Base-by-base conservation (phyloP, 768 basidiomycete genomes). In the Ramaria rubella region DNA sequence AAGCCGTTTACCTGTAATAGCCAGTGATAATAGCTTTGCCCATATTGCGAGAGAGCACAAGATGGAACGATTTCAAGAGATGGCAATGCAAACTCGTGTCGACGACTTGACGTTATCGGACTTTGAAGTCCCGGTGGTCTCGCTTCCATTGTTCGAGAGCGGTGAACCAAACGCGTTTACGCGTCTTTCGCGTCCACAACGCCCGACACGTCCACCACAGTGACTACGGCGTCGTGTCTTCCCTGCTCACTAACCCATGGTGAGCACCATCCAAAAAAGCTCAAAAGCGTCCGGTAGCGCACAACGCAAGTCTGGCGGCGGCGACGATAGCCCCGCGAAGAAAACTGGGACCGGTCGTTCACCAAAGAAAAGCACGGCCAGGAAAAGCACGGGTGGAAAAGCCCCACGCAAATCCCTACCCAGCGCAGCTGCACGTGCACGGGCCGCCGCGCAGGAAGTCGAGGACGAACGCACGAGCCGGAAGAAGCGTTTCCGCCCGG, bases 401-500 rank as follows among this genome's bases (percentile, higher is more conserved):
- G 70, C 80, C 36, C 82, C 84, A 38, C 61, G 66, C 30, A 63
- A 65, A 59, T 12, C 12, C 14, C 23, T 46, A 24, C 23, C 44
- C 11, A 24, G 23, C 23, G 44, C 23, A 9, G 23, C 34, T 33
- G n/a, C 21, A 29, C 42, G 44, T 49, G 57, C 44, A 42, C 31
- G 45, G 59, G n/a, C 59, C 63, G 24, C 58, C 58, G 24, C 63
- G 61, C 45, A 62, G 26, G 67, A 67, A 45, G 68, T 62, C 42
- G 57, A 65, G 15, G 63, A 38, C 1, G 63, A 72, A 74, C 55
- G 29, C 21, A 51, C 52, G 21, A 48, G 52, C 27, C 61, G 76
- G 79, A 81, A 75, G 66, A 77, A 72, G 64, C 78, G 94, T n/a
- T 97, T 81, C 72, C 81, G 91, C 59, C 94, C 94, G 0, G 94